phyloP scores from a whole-genome alignment of 495 filamentous ascomycete genomes.

The Penicillium tannophilum region DNA sequence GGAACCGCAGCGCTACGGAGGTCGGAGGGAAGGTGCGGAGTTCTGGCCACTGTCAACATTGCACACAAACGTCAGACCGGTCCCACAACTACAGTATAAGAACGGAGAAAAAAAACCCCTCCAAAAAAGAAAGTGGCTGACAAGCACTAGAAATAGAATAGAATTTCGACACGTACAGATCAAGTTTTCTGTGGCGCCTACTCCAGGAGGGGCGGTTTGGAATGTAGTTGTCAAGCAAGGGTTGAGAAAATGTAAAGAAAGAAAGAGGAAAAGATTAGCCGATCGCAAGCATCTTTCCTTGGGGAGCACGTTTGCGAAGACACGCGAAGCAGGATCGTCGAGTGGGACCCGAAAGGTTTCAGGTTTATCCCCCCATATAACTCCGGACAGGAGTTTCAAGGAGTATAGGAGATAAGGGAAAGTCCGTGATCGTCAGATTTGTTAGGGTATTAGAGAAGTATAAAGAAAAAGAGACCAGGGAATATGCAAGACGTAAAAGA shows the following conservation, averaged over 20 bases:
- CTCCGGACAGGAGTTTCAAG: not conserved
- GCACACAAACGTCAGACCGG: constrained; percentile 13
- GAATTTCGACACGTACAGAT: constrained; percentile 23
- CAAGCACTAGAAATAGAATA: constrained; percentile 1
- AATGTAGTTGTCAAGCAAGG: constrained; percentile 21
- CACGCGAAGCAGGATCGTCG: constrained; percentile 21
- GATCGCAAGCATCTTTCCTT: constrained; percentile 26
- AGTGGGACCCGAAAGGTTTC: constrained; percentile 21
- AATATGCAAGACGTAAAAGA: not conserved
- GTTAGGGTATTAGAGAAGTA: not conserved
- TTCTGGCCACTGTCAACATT: constrained; percentile 30
- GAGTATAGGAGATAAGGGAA: not conserved
- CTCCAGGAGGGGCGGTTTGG: constrained; percentile 11
- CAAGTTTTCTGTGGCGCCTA: constrained; percentile 4
- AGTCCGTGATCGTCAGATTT: no score
- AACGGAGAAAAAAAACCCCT: not conserved
- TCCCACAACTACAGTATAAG: constrained; percentile 10
- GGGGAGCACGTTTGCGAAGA: constrained; percentile 14
- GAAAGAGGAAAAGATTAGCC: constrained; percentile 27
- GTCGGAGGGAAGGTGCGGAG: constrained; percentile 24
- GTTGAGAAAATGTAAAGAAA: constrained; percentile 21
- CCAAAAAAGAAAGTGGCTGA: not conserved
- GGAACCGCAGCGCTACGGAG: constrained; percentile 23
- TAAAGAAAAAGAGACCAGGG: not conserved
- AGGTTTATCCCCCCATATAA: constrained; percentile 10